A percentile compares a stretch with the other conserved stretches of the same genome.
These are phyloP conservation scores for Pilatotrama ljubarskyi DNA, from an alignment of 768 basidiomycete species.

Conservation along the genomic window DNA sequence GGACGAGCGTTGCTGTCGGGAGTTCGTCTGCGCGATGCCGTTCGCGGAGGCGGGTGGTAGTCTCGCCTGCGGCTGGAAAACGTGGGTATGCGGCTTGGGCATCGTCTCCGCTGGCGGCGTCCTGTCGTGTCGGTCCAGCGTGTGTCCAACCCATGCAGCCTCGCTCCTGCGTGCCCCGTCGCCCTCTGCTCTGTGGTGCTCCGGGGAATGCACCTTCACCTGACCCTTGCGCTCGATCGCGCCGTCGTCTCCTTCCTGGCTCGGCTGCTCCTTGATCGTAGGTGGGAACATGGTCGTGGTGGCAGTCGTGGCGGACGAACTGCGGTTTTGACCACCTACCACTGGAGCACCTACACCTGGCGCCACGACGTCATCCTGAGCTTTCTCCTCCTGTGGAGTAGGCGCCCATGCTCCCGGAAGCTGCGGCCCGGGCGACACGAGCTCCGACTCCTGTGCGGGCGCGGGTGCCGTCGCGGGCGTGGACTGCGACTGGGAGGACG, in stretches of 20 bases:
- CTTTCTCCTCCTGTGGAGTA: conserved; percentile 51
- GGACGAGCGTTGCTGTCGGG: conserved; percentile 3
- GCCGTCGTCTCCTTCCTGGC: conserved; percentile 20
- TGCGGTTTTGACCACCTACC: background rate
- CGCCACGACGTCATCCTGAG: conserved; percentile 25
- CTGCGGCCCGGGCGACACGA: conserved; percentile 33
- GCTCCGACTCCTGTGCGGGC: conserved; percentile 23
- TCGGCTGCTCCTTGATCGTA: conserved; percentile 27
- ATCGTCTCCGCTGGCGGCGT: conserved; percentile 4
- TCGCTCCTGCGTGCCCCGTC: conserved; percentile 59
- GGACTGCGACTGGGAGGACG: background rate
- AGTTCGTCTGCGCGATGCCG: background rate
- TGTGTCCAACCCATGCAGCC: conserved; percentile 56
- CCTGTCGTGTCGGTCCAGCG: conserved; percentile 27
- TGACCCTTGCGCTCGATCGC: conserved; percentile 15
- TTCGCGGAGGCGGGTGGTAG: background rate
- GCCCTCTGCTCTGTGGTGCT: conserved; percentile 44
- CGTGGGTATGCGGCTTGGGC: conserved; percentile 1
- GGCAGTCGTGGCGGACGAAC: conserved; percentile 10
- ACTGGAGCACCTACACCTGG: background rate
- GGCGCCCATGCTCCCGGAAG: conserved; percentile 59
- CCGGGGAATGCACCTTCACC: conserved; percentile 55
- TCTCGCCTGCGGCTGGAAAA: background rate
- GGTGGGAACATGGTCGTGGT: conserved; percentile 25
- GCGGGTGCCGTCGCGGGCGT: background rate